These are phyloP conservation scores for Fusarium sulawesiense DNA, from an alignment of 2,329 filamentous ascomycete genomes.

Conservation along the genomic window DNA sequence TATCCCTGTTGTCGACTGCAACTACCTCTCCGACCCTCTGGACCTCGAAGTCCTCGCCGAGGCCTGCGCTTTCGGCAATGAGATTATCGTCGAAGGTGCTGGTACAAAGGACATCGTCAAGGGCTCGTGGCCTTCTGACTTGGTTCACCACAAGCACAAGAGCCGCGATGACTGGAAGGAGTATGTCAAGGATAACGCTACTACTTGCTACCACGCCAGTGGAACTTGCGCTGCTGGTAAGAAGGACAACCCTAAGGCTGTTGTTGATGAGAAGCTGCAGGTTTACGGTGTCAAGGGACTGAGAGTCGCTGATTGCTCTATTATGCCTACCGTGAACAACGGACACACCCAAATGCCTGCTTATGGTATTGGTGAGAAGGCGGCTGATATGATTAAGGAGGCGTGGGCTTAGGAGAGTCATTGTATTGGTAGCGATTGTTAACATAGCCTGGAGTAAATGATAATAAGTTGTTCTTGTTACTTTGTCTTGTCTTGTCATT, in stretches of 20 bases:
- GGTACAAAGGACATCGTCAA: conserved; percentile 70
- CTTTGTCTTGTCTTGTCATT: neutral
- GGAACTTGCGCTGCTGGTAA: conserved; percentile 52
- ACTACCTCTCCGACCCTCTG: conserved; percentile 67
- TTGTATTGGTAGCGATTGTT: neutral
- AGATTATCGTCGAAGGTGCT: conserved; percentile 67
- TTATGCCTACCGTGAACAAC: conserved; percentile 63
- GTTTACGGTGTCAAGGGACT: conserved; percentile 64
- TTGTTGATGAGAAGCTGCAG: conserved; percentile 64
- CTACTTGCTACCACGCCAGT: conserved; percentile 59
- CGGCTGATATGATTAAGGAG: conserved; percentile 61
- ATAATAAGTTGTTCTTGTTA: neutral
- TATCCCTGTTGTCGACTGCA: conserved; percentile 68
- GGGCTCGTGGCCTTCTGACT: conserved; percentile 67
- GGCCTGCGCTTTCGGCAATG: conserved; percentile 68
- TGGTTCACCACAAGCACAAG: conserved; percentile 63
- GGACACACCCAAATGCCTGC: conserved; percentile 67
- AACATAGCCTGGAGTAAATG: neutral
- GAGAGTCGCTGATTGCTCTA: conserved; percentile 65
- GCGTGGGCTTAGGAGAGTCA: conserved; percentile 20
- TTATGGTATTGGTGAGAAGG: conserved; percentile 67
- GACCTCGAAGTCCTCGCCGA: conserved; percentile 70
- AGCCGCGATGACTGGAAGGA: conserved; percentile 65
- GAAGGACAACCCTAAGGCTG: conserved; percentile 61
- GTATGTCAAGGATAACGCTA: conserved; percentile 68